A percentile compares a stretch with the other conserved stretches of the same genome.
phyloP scores from a whole-genome alignment of 768 basidiomycete genomes.

The Suillus lakei region DNA sequence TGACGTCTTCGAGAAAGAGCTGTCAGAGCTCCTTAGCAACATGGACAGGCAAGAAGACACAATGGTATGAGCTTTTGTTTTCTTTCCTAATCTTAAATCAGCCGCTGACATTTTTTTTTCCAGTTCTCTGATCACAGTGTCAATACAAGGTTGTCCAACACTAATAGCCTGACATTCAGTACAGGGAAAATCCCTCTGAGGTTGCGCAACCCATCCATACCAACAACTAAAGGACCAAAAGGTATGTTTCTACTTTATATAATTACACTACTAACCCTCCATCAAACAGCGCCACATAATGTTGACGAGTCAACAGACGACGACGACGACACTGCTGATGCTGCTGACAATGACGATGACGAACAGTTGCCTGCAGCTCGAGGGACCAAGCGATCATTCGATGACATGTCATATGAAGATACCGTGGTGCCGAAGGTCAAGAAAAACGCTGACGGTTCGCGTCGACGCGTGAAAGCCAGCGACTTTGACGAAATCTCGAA shows the following conservation, averaged over 20 bases:
- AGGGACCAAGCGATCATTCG: not conserved
- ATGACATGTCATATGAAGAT: not conserved
- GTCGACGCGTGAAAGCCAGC: conserved; percentile 11
- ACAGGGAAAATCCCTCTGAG: not conserved
- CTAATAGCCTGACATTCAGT: not conserved
- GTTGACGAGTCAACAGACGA: not conserved
- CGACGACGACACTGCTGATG: not conserved
- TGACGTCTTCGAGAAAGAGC: too few species aligned
- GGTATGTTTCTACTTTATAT: not conserved
- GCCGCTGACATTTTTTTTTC: too few species aligned
- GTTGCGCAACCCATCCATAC: not conserved
- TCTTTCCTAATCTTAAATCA: too few species aligned
- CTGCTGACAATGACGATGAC: not conserved
- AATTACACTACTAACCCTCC: not conserved
- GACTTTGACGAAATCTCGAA: conserved; percentile 23
- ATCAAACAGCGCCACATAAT: not conserved
- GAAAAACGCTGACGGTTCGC: not conserved
- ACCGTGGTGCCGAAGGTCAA: not conserved
- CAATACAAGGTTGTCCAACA: too few species aligned
- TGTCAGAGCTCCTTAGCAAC: too few species aligned
- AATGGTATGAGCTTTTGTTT: too few species aligned
- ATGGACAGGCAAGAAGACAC: too few species aligned
- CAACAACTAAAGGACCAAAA: not conserved
- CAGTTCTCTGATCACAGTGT: too few species aligned
- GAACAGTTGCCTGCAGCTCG: not conserved